phyloP scores from a whole-genome alignment of 371 early-diverging fungal species.

The Saksenaea vasiformis region DNA sequence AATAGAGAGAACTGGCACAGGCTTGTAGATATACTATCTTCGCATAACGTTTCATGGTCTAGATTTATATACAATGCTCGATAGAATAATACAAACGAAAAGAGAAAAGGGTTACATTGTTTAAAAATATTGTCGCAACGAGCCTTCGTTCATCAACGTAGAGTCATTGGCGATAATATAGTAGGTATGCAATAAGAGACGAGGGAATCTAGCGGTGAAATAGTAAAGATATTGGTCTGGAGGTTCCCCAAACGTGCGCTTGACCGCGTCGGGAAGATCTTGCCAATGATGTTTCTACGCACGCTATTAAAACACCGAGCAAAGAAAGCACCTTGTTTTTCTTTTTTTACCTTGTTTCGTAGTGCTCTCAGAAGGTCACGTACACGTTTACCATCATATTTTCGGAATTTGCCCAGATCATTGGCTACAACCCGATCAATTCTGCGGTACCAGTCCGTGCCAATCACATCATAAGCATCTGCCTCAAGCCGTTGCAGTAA shows the following conservation, averaged over 20 bases:
- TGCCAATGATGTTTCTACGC: slow-evolving; percentile 93
- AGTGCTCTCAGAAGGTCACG: slow-evolving; percentile 90
- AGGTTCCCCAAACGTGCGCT: slow-evolving; percentile 79
- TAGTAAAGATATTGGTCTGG: slow-evolving; percentile 89
- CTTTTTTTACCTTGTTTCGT: slow-evolving; percentile 80
- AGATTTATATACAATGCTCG: background rate
- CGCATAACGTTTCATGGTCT: background rate
- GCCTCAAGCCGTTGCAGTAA: slow-evolving; percentile 68
- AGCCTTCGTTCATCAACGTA: slow-evolving; percentile 57
- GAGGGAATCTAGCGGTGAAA: slow-evolving; percentile 90
- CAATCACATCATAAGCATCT: slow-evolving; percentile 62
- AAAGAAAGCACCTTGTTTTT: background rate
- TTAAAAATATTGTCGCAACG: slow-evolving; percentile 70
- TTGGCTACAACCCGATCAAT: slow-evolving; percentile 80
- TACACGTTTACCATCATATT: slow-evolving; percentile 84
- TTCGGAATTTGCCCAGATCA: slow-evolving; percentile 87
- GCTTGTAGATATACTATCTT: background rate
- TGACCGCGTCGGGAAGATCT: slow-evolving; percentile 80
- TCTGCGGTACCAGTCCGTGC: slow-evolving; percentile 80
- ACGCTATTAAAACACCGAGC: background rate
- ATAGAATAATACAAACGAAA: background rate
- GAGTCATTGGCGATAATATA: slow-evolving; percentile 62
- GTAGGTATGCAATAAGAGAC: slow-evolving; percentile 78
- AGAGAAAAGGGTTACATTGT: slow-evolving; percentile 4
- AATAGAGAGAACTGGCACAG: background rate